These are phyloP conservation scores for Auricularia cornea DNA, from an alignment of 768 basidiomycete species.

Conservation along the genomic window DNA sequence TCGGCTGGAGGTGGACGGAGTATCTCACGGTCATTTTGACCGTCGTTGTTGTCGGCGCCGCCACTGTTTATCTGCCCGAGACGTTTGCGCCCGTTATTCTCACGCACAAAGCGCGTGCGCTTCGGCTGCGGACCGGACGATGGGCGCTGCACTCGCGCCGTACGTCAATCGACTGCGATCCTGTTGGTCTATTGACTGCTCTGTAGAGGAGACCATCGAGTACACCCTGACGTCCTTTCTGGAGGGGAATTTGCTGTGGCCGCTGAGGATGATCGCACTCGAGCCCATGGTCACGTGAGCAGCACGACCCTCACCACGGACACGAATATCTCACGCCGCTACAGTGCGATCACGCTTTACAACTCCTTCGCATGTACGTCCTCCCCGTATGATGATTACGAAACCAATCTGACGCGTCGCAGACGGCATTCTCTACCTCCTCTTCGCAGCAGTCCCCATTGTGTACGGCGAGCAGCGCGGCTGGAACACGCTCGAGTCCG, in stretches of 20 bases:
- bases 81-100: constrained; percentile 24
- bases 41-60: constrained; percentile 14
- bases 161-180: too few species aligned
- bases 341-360: constrained; percentile 8
- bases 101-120: constrained; percentile 19
- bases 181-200: neutral
- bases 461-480: constrained; percentile 21
- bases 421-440: constrained; percentile 20
- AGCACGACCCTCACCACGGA: too few species aligned
- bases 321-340: too few species aligned
- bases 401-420: too few species aligned
- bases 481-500: constrained; percentile 18
- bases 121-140: constrained; percentile 19
- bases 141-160: constrained; percentile 22
- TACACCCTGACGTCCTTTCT: constrained; percentile 19
- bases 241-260: constrained; percentile 19
- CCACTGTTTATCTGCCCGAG: constrained; percentile 22
- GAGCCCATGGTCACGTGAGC: constrained; percentile 20
- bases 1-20: constrained; percentile 29
- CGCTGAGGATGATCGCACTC: constrained; percentile 19
- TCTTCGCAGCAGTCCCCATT: constrained; percentile 21
- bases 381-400: too few species aligned
- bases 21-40: constrained; percentile 25
- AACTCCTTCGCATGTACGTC: constrained; percentile 9
- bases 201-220: constrained; percentile 18